Evolutionary conservation across 495 filamentous ascomycete species (phyloP).

Genomic region (Aspergillus sparsus): DNA sequence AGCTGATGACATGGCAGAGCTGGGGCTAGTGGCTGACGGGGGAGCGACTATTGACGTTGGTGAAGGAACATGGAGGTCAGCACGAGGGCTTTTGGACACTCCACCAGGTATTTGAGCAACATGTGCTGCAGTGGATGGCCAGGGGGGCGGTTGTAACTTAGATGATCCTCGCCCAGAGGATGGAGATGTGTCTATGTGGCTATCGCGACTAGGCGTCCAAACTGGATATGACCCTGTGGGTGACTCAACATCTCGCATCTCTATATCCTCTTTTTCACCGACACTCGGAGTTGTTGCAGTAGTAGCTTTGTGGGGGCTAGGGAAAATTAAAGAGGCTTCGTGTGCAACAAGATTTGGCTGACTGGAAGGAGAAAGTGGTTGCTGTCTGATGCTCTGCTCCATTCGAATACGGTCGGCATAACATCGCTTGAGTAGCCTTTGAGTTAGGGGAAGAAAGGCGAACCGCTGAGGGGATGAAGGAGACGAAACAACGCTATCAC

Average conservation of each 20-base stretch:
- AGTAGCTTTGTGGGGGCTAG: constrained; percentile 12
- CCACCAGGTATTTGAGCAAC: constrained; percentile 35
- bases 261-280: constrained; percentile 32
- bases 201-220: constrained; percentile 11
- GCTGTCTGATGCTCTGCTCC: constrained; percentile 29
- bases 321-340: constrained; percentile 3
- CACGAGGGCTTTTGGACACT: constrained; percentile 26
- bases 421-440: constrained; percentile 48
- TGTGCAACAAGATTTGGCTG: constrained; percentile 10
- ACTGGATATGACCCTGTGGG: constrained; percentile 13
- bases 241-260: constrained; percentile 37
- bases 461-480: constrained; percentile 22
- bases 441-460: constrained; percentile 40
- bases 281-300: constrained; percentile 25
- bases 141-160: constrained; percentile 36
- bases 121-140: constrained; percentile 45
- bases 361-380: constrained; percentile 18
- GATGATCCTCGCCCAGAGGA: constrained; percentile 25
- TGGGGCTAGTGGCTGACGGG: constrained; percentile 35
- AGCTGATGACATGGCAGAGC: constrained; percentile 33
- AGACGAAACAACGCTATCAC: constrained; percentile 29
- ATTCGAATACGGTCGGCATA: constrained; percentile 42
- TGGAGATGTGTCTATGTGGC: constrained; percentile 20
- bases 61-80: constrained; percentile 44
- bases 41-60: constrained; percentile 32